Percentiles rank a stretch among this genome's conserved stretches.
Evolutionary conservation across 2,329 filamentous ascomycete species (phyloP).

Genomic region (Botrytis cinerea): DNA sequence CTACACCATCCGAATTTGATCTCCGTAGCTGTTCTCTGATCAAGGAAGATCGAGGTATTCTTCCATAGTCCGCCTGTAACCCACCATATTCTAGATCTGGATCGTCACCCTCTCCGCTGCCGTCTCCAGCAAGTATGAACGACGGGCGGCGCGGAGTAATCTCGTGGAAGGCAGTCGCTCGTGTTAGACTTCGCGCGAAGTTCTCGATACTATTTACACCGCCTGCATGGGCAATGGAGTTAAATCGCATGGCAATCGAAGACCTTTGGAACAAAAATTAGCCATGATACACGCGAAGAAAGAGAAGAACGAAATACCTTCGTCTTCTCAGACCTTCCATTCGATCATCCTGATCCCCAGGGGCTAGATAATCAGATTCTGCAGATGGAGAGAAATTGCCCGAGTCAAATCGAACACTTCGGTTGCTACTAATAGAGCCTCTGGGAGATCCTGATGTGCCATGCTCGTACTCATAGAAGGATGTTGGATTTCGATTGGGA

Average conservation of each 20-base stretch:
- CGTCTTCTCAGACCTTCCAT: slow-evolving; percentile 35
- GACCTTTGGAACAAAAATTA: slow-evolving; percentile 47
- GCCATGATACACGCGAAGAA: background rate
- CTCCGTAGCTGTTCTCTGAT: slow-evolving; percentile 56
- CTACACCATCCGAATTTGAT: slow-evolving; percentile 38
- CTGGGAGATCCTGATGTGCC: slow-evolving; percentile 36
- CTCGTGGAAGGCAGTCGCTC: slow-evolving; percentile 84
- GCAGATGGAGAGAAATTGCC: slow-evolving; percentile 24
- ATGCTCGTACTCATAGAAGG: slow-evolving; percentile 42
- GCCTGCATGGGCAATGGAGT: slow-evolving; percentile 69
- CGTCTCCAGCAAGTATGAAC: slow-evolving; percentile 66
- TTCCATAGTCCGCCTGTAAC: slow-evolving; percentile 34
- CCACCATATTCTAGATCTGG: slow-evolving; percentile 36
- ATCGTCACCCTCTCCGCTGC: slow-evolving; percentile 27
- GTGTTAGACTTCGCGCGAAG: slow-evolving; percentile 89
- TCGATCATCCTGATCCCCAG: slow-evolving; percentile 7
- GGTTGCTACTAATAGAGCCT: slow-evolving; percentile 37
- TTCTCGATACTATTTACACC: slow-evolving; percentile 93
- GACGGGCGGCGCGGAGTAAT: slow-evolving; percentile 78
- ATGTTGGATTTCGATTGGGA: slow-evolving; percentile 35
- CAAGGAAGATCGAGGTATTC: slow-evolving; percentile 42
- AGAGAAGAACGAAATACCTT: slow-evolving; percentile 30
- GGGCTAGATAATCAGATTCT: slow-evolving; percentile 5
- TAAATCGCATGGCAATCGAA: slow-evolving; percentile 59
- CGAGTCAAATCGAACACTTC: slow-evolving; percentile 39